Conservation (phyloP, 139 green algal genomes). For the Micromonas commoda region DNA sequence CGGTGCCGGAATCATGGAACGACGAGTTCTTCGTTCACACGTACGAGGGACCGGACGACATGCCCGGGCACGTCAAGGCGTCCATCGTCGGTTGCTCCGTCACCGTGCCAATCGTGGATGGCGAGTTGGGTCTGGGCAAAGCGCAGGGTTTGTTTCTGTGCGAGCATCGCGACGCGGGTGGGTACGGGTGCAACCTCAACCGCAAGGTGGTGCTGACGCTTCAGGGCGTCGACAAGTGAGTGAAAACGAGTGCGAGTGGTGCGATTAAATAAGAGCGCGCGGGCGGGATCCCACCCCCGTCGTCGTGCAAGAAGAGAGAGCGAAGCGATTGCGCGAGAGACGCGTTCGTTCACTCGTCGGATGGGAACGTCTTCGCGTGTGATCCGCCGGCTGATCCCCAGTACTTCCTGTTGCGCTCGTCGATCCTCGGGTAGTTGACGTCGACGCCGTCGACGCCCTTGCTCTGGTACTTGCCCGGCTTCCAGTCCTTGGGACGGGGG, state of each 20-base stretch:
- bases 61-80: slow-evolving; percentile 49
- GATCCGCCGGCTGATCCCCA: background rate
- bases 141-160: slow-evolving; percentile 45
- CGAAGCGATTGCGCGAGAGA: background rate
- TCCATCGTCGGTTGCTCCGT: slow-evolving; percentile 39
- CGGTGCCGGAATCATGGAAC: slow-evolving; percentile 40
- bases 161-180: slow-evolving; percentile 41
- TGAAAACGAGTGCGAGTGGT: background rate
- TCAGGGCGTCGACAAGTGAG: slow-evolving; percentile 2
- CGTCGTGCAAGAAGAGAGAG: background rate
- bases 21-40: slow-evolving; percentile 32
- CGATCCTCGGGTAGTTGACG: background rate
- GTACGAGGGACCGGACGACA: slow-evolving; percentile 44
- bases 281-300: background rate
- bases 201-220: slow-evolving; percentile 16
- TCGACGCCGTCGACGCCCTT: background rate
- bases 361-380: background rate
- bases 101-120: slow-evolving; percentile 39
- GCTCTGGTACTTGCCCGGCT: slow-evolving; percentile 1
- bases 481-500: slow-evolving; percentile 14
- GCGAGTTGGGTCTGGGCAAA: slow-evolving; percentile 34
- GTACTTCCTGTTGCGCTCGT: background rate
- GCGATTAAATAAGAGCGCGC: background rate
- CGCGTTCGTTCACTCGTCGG: background rate
- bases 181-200: background rate